These are phyloP conservation scores for Eimeria mitis DNA, from an alignment of 169 alveolate species.

Conservation along the genomic window DNA sequence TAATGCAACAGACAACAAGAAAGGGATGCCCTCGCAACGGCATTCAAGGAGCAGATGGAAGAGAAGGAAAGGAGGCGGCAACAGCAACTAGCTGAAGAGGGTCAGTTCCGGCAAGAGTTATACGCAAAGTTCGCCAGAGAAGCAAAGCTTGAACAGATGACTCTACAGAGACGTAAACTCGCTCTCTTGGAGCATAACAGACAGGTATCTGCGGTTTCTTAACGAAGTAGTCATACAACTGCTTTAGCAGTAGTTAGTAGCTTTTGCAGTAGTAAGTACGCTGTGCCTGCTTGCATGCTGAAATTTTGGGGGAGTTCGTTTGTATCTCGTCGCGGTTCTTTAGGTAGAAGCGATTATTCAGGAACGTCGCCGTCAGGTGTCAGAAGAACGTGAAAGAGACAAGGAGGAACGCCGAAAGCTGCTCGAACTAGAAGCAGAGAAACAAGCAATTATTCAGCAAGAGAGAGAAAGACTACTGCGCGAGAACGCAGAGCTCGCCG, in stretches of 20 bases:
- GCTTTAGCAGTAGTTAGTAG: no score
- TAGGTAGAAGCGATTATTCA: slow-evolving; percentile 89
- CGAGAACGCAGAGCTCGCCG: slow-evolving; percentile 87
- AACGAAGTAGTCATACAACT: neutral
- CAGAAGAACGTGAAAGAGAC: slow-evolving; percentile 88
- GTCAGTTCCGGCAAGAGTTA: slow-evolving; percentile 87
- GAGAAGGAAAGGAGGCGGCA: slow-evolving; percentile 84
- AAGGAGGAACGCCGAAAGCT: slow-evolving; percentile 83
- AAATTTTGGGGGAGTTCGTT: neutral
- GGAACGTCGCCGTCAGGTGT: slow-evolving; percentile 86
- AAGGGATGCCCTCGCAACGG: slow-evolving; percentile 44
- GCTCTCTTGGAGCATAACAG: slow-evolving; percentile 90
- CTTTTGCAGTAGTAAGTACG: neutral
- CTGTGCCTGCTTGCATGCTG: neutral
- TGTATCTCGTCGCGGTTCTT: neutral
- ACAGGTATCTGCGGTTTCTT: slow-evolving; percentile 79
- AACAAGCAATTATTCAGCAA: slow-evolving; percentile 86
- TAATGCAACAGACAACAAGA: slow-evolving; percentile 58
- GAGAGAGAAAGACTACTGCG: slow-evolving; percentile 88
- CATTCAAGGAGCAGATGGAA: slow-evolving; percentile 85
- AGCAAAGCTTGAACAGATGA: slow-evolving; percentile 90
- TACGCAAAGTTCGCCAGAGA: slow-evolving; percentile 92
- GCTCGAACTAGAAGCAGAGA: slow-evolving; percentile 85
- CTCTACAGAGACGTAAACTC: slow-evolving; percentile 89
- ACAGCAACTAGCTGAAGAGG: slow-evolving; percentile 89